A percentile compares a stretch with the other conserved stretches of the same genome.
Evolutionary conservation across 2,329 filamentous ascomycete genomes (phyloP).

Genomic region (Penicillium aurantiogriseum): DNA sequence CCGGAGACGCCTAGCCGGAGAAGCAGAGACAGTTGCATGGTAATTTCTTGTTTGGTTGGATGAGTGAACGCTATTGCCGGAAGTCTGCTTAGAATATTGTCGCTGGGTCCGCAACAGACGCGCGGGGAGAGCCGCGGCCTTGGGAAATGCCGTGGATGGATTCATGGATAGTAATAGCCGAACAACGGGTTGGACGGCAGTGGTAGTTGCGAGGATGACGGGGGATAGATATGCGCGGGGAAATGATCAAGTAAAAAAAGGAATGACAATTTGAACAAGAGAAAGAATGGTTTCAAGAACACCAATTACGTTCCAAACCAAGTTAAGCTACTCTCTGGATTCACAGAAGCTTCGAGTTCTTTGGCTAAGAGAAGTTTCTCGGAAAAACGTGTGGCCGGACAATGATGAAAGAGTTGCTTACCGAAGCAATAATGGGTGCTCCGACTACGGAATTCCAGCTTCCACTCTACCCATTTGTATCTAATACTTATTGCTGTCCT

Average conservation of each 20-base stretch:
- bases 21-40: slow-evolving; percentile 30
- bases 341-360: slow-evolving; percentile 34
- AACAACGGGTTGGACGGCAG: slow-evolving; percentile 14
- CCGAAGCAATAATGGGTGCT: slow-evolving; percentile 28
- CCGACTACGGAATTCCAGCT: slow-evolving; percentile 19
- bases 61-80: slow-evolving; percentile 27
- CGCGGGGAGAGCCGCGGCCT: slow-evolving; percentile 43
- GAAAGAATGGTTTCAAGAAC: slow-evolving; percentile 4
- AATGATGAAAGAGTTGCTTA: slow-evolving; percentile 35
- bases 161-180: slow-evolving; percentile 37
- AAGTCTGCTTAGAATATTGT: slow-evolving; percentile 39
- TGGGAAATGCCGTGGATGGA: slow-evolving; percentile 42
- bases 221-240: not conserved
- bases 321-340: slow-evolving; percentile 19
- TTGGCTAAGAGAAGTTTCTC: slow-evolving; percentile 36
- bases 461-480: slow-evolving; percentile 6
- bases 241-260: slow-evolving; percentile 1
- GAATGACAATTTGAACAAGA: slow-evolving; percentile 8
- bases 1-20: slow-evolving; percentile 28
- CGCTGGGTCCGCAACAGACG: slow-evolving; percentile 44
- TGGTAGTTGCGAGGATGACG: slow-evolving; percentile 4
- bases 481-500: slow-evolving; percentile 13
- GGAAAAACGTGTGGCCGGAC: slow-evolving; percentile 32
- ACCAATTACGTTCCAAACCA: slow-evolving; percentile 14
- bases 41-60: slow-evolving; percentile 39